Evolutionary conservation across 208 protist species (phyloP), one percentile per base, ranked within the genome.

Genomic region (Naegleria gruberi): DNA sequence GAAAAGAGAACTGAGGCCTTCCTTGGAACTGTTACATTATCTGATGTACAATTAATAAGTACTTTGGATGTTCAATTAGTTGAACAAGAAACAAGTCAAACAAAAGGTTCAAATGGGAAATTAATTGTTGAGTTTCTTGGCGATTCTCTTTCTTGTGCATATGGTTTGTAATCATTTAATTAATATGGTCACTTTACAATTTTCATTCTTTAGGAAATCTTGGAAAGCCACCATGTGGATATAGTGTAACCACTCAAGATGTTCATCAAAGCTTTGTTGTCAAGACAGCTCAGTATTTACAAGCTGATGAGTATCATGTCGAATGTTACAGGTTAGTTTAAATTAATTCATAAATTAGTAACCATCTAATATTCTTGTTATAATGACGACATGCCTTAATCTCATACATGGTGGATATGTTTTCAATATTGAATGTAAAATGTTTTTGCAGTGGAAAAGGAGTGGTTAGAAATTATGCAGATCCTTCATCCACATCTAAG

Each of bases 401-500:
- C n/a, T n/a, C n/a, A n/a, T n/a, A n/a, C n/a, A n/a, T n/a, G n/a
- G n/a, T n/a, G n/a, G n/a, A n/a, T n/a, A n/a, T n/a, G n/a, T n/a
- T n/a, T n/a, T n/a, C n/a, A n/a, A n/a, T n/a, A n/a, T n/a, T n/a
- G n/a, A n/a, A n/a, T n/a, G n/a, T n/a, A n/a, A n/a, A n/a, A n/a
- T n/a, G n/a, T n/a, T n/a, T n/a, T n/a, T 89, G 88, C 51, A 73
- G 45, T 45, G 88, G 88, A 12, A 90, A 90, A 34, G 88, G 88
- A 17, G 26, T 90, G 10, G 88, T 90, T n/a, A n/a, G 88, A 47
- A 90, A 90, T 73, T 73, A 45, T 77, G 51, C 4, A 7, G 51
- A 90, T 12, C 1, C 12, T 4, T 37, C 55, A 2, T 34, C 45
- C 1, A 74, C 45, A 43, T 81, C 51, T 26, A 65, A 43, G 37